Base-by-base conservation (phyloP, 345 rosid genomes). In the Aquilaria sinensis region DNA sequence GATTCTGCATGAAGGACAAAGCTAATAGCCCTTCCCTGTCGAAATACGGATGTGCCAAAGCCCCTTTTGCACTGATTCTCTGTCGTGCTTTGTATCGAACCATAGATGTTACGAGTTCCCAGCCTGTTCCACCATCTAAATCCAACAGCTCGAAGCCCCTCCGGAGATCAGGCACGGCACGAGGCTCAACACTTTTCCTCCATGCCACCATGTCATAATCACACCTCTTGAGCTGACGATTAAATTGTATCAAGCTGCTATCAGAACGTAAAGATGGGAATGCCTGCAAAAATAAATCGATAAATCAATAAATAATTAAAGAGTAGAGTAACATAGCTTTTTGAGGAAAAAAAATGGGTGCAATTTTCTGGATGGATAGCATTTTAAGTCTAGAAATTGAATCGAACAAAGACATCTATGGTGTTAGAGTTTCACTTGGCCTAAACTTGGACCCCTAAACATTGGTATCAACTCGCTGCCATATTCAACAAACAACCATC, bases 21-120 rank as follows among this genome's bases (percentile, higher is more conserved):
- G 69, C 95, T 61, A 88, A 63, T 6, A 85, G 78, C 15, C 90
- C 99, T 80, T 94, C 97, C 72, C 80, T 74, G 31, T 73, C 84
- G 12, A 90, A 94, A 72, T 85, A 90, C 10, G 99, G 99, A 64
- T 90, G 80, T 66, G 97, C 97, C 58, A 94, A 73, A 69, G 96
- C 97, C 57, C 80, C 77, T 69, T 90, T 90, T 12, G 95, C 99
- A 15, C 96, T 90, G 59, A 80, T 81, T 87, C 96, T 88, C 80
- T 76, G 86, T 41, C 96, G 72, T 56, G 99, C 97, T 80, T 90
- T 94, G 68, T 78, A 94, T 13, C 90, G 78, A 51, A 94, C 85
- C 99, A 90, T 94, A 61, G 95, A 94, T 46, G 85, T 85, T 31
- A 90, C 71, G 77, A 90, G 97, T 67, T 94, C 97, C 97, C 99